phyloP scores from a whole-genome alignment of 208 protist species.

The Trypanosoma mega region DNA sequence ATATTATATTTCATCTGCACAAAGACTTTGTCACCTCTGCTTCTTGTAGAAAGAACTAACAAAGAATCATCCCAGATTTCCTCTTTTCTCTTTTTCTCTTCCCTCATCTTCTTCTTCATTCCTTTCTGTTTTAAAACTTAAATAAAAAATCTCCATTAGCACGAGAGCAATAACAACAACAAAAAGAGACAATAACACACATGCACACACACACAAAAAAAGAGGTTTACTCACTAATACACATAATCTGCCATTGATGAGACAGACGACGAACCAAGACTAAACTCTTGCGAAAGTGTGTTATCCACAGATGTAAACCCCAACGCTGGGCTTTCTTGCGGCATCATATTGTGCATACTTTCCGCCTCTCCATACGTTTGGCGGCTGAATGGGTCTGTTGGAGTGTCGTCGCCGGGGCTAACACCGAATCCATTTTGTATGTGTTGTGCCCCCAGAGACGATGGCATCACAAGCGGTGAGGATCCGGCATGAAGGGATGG shows the following conservation, averaged over 20 bases:
- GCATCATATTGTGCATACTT: neutral
- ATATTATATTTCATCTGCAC: no score
- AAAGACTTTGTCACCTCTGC: no score
- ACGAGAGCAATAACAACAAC: constrained; percentile 2
- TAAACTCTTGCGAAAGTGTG: constrained; percentile 61
- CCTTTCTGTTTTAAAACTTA: neutral
- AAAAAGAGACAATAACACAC: neutral
- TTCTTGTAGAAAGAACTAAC: no score
- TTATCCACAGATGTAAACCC: constrained; percentile 58
- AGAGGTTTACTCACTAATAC: no score
- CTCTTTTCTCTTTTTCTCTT: no score
- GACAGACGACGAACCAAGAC: constrained; percentile 51
- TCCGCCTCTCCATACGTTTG: neutral
- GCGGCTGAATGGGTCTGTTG: neutral
- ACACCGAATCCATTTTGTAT: no score
- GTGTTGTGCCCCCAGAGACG: no score
- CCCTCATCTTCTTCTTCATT: no score
- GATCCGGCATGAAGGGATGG: no score
- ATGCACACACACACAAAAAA: neutral
- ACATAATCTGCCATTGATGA: constrained; percentile 38
- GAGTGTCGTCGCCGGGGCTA: neutral
- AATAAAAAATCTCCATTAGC: neutral
- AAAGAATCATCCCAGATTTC: no score
- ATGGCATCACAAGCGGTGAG: no score
- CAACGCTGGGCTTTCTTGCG: constrained; percentile 38